phyloP scores from a whole-genome alignment of 2,329 filamentous ascomycete species.

The Didymella lethalis region DNA sequence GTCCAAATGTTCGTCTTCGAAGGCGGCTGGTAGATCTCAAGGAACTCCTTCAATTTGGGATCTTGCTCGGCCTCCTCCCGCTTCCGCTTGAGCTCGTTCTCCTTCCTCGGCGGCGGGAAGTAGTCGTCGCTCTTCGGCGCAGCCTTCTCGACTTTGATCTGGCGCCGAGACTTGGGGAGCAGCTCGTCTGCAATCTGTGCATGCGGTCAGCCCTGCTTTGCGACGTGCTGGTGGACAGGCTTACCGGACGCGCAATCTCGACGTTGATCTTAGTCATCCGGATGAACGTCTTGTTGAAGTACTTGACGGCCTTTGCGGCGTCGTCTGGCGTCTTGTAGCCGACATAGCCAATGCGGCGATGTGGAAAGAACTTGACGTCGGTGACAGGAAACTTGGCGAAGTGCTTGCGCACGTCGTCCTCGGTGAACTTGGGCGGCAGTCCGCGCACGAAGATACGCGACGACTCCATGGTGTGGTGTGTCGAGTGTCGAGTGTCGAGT shows the following conservation, averaged over 20 bases:
- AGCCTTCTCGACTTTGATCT: conserved; percentile 40
- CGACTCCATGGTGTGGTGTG: conserved; percentile 65
- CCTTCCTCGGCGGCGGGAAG: conserved; percentile 35
- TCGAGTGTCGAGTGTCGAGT: not conserved
- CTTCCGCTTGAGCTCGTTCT: conserved; percentile 70
- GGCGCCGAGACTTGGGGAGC: conserved; percentile 46
- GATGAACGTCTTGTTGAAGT: conserved; percentile 95
- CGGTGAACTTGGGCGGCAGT: conserved; percentile 83
- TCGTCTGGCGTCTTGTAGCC: conserved; percentile 86
- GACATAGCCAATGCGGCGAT: conserved; percentile 92
- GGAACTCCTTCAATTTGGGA: conserved; percentile 83
- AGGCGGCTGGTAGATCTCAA: conserved; percentile 78
- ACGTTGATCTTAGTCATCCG: conserved; percentile 94
- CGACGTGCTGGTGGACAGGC: conserved; percentile 31
- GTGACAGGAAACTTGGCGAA: conserved; percentile 84
- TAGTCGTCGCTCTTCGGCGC: conserved; percentile 37
- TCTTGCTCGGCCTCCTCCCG: conserved; percentile 67
- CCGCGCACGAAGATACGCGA: conserved; percentile 77
- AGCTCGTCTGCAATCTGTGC: conserved; percentile 45
- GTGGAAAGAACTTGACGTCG: conserved; percentile 88
- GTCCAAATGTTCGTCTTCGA: conserved; percentile 71
- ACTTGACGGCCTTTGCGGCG: conserved; percentile 84
- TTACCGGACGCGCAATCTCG: conserved; percentile 83
- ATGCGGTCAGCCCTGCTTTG: conserved; percentile 36
- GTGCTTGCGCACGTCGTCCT: conserved; percentile 86